Percentiles rank a stretch among this genome's conserved stretches.
Evolutionary conservation across 1,284 basidiomycete species (phyloP).

Genomic region (Puccinia brachypodii): DNA sequence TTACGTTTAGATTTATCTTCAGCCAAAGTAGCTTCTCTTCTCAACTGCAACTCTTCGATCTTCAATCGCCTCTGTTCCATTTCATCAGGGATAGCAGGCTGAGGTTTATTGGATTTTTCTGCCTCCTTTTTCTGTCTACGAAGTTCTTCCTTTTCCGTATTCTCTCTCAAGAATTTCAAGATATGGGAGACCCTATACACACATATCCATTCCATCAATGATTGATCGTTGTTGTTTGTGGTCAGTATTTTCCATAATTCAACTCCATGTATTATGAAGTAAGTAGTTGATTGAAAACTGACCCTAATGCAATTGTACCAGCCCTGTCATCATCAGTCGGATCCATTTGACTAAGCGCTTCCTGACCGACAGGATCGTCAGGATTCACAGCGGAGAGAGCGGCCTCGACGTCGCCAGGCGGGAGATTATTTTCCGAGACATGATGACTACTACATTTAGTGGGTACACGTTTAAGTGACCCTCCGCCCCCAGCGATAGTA

Average conservation of each 20-base stretch:
- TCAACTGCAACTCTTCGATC: conserved; percentile 47
- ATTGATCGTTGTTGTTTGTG: too few species aligned
- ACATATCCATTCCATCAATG: background rate
- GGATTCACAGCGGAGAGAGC: conserved; percentile 30
- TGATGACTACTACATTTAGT: conserved; percentile 2
- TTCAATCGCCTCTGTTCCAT: conserved; percentile 40
- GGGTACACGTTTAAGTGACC: conserved; percentile 21
- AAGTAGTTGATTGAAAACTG: background rate
- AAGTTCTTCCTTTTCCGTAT: conserved; percentile 45
- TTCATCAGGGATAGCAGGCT: conserved; percentile 44
- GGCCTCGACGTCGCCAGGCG: conserved; percentile 30
- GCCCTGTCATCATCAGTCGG: conserved; percentile 27
- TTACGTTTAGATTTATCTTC: conserved; percentile 44
- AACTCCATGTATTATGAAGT: background rate
- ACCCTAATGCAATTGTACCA: conserved; percentile 48
- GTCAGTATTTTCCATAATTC: too few species aligned
- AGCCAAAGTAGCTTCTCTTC: conserved; percentile 45
- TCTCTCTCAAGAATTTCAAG: conserved; percentile 46
- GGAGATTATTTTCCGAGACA: background rate
- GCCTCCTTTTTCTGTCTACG: conserved; percentile 39
- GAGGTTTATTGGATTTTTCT: conserved; percentile 38
- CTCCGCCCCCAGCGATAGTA: background rate
- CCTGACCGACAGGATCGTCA: conserved; percentile 39
- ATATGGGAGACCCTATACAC: conserved; percentile 41
- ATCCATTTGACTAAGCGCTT: conserved; percentile 34